These are phyloP conservation scores for Fusarium equiseti DNA, from an alignment of 2,329 filamentous ascomycete genomes.

Conservation along the genomic window DNA sequence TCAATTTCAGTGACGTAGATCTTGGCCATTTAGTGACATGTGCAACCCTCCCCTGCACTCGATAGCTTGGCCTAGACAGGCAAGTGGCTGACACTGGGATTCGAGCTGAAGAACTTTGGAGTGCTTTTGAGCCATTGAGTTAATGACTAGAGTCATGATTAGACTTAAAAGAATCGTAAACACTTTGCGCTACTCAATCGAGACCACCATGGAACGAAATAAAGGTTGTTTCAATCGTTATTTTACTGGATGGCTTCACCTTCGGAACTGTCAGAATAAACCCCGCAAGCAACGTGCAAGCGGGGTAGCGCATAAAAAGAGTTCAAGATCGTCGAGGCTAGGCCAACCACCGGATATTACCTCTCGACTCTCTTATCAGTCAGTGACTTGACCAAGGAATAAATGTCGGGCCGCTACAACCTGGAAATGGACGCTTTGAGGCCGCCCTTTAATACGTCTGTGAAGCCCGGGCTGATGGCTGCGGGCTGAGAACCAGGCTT, in stretches of 20 bases:
- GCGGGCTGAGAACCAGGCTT: slow-evolving; percentile 5
- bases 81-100: slow-evolving; percentile 20
- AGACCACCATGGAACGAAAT: not conserved
- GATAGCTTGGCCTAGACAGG: slow-evolving; percentile 7
- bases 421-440: not conserved
- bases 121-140: not conserved
- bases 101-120: not conserved
- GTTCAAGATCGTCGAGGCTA: slow-evolving; percentile 28
- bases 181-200: not conserved
- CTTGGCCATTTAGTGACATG: slow-evolving; percentile 12
- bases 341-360: slow-evolving; percentile 27
- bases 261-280: not conserved
- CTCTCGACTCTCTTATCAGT: slow-evolving; percentile 3
- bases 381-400: slow-evolving; percentile 12
- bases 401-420: slow-evolving; percentile 30
- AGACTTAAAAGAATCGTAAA: slow-evolving; percentile 3
- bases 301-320: slow-evolving; percentile 24
- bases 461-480: not conserved
- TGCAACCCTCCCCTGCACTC: slow-evolving; percentile 16
- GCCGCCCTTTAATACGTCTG: slow-evolving; percentile 18
- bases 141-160: slow-evolving; percentile 6
- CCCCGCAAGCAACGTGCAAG: slow-evolving; percentile 7
- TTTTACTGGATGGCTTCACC: not conserved
- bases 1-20: slow-evolving; percentile 10
- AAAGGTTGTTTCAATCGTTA: not conserved